Conservation (phyloP, 2,329 filamentous ascomycete genomes). For the Cordyceps javanica region DNA sequence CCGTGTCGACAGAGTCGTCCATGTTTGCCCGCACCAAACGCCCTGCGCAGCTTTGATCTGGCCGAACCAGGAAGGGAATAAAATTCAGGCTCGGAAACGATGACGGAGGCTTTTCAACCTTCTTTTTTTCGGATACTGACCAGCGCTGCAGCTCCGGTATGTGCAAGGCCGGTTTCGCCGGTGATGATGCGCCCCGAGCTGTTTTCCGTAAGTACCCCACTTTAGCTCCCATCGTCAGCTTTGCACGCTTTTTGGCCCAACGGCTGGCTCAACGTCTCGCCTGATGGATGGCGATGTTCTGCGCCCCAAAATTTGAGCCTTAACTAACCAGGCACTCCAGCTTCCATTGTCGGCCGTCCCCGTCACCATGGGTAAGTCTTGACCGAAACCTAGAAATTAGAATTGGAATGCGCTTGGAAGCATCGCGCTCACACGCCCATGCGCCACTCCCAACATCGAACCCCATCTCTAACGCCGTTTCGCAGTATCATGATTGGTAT, state of each 20-base stretch:
- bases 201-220: conserved; percentile 87
- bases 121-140: conserved; percentile 30
- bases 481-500: conserved; percentile 99
- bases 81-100: background rate
- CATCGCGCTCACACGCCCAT: background rate
- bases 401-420: background rate
- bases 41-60: background rate
- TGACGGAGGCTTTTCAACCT: background rate
- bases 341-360: conserved; percentile 96
- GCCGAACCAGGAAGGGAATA: background rate
- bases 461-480: background rate
- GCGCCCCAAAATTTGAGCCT: background rate
- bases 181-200: conserved; percentile 99
- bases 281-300: background rate
- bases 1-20: conserved; percentile 4
- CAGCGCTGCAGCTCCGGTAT: conserved; percentile 80
- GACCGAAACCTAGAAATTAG: background rate
- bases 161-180: conserved; percentile 99
- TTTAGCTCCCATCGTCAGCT: conserved; percentile 21
- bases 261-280: background rate
- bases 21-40: background rate
- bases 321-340: background rate
- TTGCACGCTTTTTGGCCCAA: conserved; percentile 4
- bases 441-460: conserved; percentile 12
- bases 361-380: conserved; percentile 54